These are phyloP conservation scores for Lignosus rhinocerotis DNA, from an alignment of 1,284 basidiomycete genomes.

Conservation along the genomic window DNA sequence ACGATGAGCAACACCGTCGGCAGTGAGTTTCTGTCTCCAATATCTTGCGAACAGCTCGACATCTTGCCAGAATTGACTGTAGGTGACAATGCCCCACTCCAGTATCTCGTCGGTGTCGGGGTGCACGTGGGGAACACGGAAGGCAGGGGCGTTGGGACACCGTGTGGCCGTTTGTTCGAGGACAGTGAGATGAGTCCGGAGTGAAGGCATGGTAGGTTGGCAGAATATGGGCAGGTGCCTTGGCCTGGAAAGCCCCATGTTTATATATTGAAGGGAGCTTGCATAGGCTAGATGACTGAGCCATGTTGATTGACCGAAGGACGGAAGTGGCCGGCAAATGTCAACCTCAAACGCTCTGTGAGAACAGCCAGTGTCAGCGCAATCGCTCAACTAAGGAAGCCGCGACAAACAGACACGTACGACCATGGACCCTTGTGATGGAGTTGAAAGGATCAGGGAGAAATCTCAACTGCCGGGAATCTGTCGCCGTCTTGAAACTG, in stretches of 20 bases:
- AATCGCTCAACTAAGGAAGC: slow-evolving; percentile 11
- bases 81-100: slow-evolving; percentile 54
- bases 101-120: slow-evolving; percentile 35
- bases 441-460: slow-evolving; percentile 16
- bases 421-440: slow-evolving; percentile 14
- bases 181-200: slow-evolving; percentile 48
- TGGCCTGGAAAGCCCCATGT: slow-evolving; percentile 1
- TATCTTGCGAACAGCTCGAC: slow-evolving; percentile 55
- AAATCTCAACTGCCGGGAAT: slow-evolving; percentile 18
- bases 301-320: slow-evolving; percentile 21
- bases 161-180: slow-evolving; percentile 47
- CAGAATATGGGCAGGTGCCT: slow-evolving; percentile 17
- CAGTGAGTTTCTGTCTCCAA: slow-evolving; percentile 49
- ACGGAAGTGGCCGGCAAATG: slow-evolving; percentile 19
- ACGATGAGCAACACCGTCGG: slow-evolving; percentile 44
- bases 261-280: slow-evolving; percentile 15
- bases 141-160: slow-evolving; percentile 47
- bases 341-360: slow-evolving; percentile 24
- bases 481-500: slow-evolving; percentile 18
- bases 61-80: slow-evolving; percentile 52
- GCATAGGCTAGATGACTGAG: slow-evolving; percentile 20
- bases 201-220: slow-evolving; percentile 26
- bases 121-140: slow-evolving; percentile 48
- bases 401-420: slow-evolving; percentile 10
- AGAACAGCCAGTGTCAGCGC: slow-evolving; percentile 22